phyloP scores from a whole-genome alignment of 768 basidiomycete species.

The Cytidiella melzeri region DNA sequence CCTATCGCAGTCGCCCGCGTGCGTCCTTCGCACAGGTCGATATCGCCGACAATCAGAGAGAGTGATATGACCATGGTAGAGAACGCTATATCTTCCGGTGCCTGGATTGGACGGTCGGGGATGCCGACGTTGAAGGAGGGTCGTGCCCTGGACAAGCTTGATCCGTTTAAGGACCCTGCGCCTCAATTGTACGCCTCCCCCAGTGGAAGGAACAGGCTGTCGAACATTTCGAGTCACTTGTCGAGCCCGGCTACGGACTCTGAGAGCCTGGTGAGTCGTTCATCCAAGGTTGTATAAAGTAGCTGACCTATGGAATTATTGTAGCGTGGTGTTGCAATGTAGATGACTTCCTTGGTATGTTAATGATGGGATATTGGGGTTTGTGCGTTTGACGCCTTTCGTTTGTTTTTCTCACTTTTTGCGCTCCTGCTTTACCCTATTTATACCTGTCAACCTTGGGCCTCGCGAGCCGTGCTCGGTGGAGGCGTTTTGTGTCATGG shows the following conservation, averaged over 20 bases:
- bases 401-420: neutral
- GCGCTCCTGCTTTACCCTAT: neutral
- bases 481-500: too few relatives aligned
- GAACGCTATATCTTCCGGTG: neutral
- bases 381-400: too few relatives aligned
- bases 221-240: conserved; percentile 3
- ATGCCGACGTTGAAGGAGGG: neutral
- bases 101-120: neutral
- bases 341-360: too few relatives aligned
- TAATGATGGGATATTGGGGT: too few relatives aligned
- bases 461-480: neutral
- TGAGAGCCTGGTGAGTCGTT: neutral
- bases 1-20: conserved; percentile 8
- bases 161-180: conserved; percentile 5
- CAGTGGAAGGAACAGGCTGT: conserved; percentile 7
- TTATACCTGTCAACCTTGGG: neutral
- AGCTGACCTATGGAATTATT: neutral
- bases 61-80: conserved; percentile 4
- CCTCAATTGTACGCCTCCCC: conserved; percentile 4
- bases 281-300: neutral
- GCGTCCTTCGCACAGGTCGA: neutral
- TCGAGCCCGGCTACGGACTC: neutral
- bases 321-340: conserved; percentile 1
- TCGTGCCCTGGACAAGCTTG: neutral
- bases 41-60: conserved; percentile 9